These are phyloP conservation scores for Alectoria sarmentosa DNA, from an alignment of 495 filamentous ascomycete genomes.

Conservation along the genomic window DNA sequence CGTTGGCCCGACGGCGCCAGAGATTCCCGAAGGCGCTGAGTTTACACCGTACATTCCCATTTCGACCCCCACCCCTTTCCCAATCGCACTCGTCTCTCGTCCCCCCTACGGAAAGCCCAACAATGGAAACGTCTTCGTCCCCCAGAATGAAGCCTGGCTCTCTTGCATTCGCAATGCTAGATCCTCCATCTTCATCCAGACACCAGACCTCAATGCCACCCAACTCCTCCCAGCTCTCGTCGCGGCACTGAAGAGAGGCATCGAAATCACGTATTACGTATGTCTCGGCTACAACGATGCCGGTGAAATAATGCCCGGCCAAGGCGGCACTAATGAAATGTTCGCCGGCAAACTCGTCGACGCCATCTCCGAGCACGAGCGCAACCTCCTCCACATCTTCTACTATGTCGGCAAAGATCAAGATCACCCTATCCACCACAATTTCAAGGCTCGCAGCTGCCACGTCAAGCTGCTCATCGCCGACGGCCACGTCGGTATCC, in stretches of 20 bases:
- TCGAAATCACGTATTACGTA: slow-evolving; percentile 60
- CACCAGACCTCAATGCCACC: slow-evolving; percentile 67
- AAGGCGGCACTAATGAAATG: slow-evolving; percentile 72
- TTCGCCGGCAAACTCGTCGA: slow-evolving; percentile 51
- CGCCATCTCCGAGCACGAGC: slow-evolving; percentile 41
- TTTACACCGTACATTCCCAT: slow-evolving; percentile 60
- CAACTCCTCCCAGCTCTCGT: slow-evolving; percentile 55
- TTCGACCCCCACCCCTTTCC: slow-evolving; percentile 47
- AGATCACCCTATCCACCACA: slow-evolving; percentile 53
- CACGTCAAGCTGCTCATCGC: slow-evolving; percentile 72
- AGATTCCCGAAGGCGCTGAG: slow-evolving; percentile 40
- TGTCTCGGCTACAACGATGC: slow-evolving; percentile 74
- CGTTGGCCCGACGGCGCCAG: slow-evolving; percentile 30
- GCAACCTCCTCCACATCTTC: slow-evolving; percentile 45
- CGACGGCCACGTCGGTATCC: slow-evolving; percentile 58
- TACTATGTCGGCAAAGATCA: slow-evolving; percentile 74
- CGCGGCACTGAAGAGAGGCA: slow-evolving; percentile 56
- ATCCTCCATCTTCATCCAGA: slow-evolving; percentile 60
- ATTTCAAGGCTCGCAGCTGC: slow-evolving; percentile 55
- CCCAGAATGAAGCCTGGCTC: slow-evolving; percentile 68
- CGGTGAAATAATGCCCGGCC: slow-evolving; percentile 65
- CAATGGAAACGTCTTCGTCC: slow-evolving; percentile 50
- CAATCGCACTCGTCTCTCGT: slow-evolving; percentile 66
- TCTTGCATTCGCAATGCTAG: slow-evolving; percentile 58
- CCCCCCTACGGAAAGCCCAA: slow-evolving; percentile 57